These are phyloP conservation scores for Pyricularia grisea DNA, from an alignment of 2,329 filamentous ascomycete genomes.

Conservation along the genomic window DNA sequence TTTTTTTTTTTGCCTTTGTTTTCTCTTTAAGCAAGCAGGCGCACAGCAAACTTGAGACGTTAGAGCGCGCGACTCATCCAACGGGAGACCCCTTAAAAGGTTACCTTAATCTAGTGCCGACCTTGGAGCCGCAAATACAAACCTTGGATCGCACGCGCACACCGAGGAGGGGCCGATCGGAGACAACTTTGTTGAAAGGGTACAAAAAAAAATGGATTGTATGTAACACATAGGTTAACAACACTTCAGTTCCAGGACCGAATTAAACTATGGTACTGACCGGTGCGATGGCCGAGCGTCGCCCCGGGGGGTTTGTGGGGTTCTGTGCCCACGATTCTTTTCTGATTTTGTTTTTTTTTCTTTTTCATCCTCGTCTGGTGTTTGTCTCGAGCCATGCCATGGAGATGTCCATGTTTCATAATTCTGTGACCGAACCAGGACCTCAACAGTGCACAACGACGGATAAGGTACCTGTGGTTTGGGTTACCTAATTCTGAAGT, in stretches of 20 bases:
- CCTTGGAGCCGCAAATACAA: not conserved
- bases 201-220: not conserved
- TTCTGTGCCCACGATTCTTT: not conserved
- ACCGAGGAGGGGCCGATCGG: not conserved
- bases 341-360: not conserved
- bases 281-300: not conserved
- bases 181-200: not conserved
- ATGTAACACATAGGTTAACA: not conserved
- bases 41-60: not conserved
- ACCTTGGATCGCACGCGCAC: not conserved
- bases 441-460: not conserved
- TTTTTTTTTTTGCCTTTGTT: not conserved
- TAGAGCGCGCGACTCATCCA: not conserved
- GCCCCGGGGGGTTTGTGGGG: not conserved
- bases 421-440: not conserved
- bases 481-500: not conserved
- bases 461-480: not conserved
- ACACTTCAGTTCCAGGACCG: not conserved
- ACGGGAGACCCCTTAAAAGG: not conserved
- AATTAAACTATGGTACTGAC: not conserved
- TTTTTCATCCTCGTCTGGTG: not conserved
- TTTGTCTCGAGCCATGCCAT: not conserved
- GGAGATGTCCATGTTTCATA: not conserved
- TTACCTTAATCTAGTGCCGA: not conserved
- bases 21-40: not conserved